Conservation (phyloP, 306 rosid genomes). For the Inga oerstediana region DNA sequence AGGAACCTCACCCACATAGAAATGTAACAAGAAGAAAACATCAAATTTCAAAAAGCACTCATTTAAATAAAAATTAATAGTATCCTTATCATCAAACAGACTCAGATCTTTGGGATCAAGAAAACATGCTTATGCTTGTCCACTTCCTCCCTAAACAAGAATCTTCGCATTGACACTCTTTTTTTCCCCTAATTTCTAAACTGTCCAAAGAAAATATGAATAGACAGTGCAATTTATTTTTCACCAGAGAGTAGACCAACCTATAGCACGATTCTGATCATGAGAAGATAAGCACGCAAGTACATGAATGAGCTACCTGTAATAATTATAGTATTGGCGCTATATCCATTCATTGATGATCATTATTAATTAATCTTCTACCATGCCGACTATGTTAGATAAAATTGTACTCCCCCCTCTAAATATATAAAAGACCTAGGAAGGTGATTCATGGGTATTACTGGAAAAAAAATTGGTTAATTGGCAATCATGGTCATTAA, state of each 20-base stretch:
- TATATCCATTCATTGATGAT: background rate
- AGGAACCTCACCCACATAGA: constrained; percentile 45
- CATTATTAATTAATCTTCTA: constrained; percentile 6
- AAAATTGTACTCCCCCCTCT: background rate
- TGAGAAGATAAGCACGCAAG: constrained; percentile 52
- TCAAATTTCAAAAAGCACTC: constrained; percentile 79
- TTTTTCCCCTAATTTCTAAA: constrained; percentile 25
- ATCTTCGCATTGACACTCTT: constrained; percentile 66
- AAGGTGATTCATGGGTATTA: too few species aligned
- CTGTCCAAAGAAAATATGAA: constrained; percentile 6
- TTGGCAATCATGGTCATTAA: too few species aligned
- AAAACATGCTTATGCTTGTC: constrained; percentile 78
- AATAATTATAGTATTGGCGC: constrained; percentile 25
- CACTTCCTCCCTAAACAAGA: constrained; percentile 62
- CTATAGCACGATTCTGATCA: constrained; percentile 41
- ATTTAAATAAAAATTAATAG: constrained; percentile 39
- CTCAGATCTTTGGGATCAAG: constrained; percentile 61
- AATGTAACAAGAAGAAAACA: constrained; percentile 76
- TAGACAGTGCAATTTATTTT: constrained; percentile 24
- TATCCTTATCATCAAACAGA: constrained; percentile 57
- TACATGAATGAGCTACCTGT: background rate
- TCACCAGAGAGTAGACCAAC: constrained; percentile 76
- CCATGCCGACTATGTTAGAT: background rate
- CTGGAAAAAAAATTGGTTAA: too few species aligned
- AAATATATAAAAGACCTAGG: too few species aligned